phyloP scores from a whole-genome alignment of 139 green algal genomes.

The Coelastrella sp. region DNA sequence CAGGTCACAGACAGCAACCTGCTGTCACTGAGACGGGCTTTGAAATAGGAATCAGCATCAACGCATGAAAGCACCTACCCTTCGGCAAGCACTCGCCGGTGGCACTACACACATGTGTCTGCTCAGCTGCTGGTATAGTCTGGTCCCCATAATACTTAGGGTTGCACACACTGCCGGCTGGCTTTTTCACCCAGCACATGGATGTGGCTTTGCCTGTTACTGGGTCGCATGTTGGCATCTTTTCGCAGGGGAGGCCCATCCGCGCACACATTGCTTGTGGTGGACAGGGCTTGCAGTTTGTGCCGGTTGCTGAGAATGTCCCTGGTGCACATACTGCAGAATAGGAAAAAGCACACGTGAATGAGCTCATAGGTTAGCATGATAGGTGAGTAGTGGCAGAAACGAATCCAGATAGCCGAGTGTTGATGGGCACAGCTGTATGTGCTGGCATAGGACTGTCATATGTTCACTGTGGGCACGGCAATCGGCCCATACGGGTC shows the following conservation, averaged over 20 bases:
- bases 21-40: background rate
- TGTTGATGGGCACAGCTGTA: no score
- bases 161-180: background rate
- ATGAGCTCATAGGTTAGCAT: background rate
- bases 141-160: background rate
- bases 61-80: background rate
- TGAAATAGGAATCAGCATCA: background rate
- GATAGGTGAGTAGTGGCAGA: no score
- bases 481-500: no score
- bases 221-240: background rate
- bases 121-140: background rate
- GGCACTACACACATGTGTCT: background rate
- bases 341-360: background rate
- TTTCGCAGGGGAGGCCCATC: background rate
- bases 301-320: constrained; percentile 1
- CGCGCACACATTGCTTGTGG: background rate
- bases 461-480: no score
- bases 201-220: background rate
- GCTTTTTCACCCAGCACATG: background rate
- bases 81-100: background rate
- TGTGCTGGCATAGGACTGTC: no score
- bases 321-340: background rate
- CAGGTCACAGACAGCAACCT: no score
- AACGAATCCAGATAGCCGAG: no score
- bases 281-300: background rate